Evolutionary conservation across 352 stramenopile genomes (phyloP).

Genomic region (Phytophthora melonis): DNA sequence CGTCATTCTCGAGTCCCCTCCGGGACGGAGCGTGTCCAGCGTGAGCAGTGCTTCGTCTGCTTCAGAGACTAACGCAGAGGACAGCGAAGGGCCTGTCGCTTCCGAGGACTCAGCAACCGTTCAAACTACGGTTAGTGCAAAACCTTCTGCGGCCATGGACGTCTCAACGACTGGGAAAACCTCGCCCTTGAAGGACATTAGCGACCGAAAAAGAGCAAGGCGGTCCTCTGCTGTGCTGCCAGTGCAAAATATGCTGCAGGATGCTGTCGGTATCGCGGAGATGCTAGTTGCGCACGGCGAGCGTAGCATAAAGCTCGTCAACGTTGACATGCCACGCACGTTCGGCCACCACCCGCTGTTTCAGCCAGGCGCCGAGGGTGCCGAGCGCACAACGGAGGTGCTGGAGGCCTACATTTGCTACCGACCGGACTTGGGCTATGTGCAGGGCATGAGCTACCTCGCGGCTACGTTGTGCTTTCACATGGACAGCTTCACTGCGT

Average conservation of each 20-base stretch:
- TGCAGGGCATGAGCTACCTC: slow-evolving; percentile 92
- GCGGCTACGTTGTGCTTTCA: slow-evolving; percentile 86
- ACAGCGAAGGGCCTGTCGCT: slow-evolving; percentile 20
- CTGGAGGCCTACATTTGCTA: slow-evolving; percentile 91
- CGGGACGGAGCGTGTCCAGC: slow-evolving; percentile 36
- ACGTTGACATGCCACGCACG: slow-evolving; percentile 87
- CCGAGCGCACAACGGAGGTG: slow-evolving; percentile 78
- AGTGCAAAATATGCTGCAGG: slow-evolving; percentile 62
- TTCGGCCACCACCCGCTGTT: slow-evolving; percentile 88
- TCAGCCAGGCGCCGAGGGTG: slow-evolving; percentile 74
- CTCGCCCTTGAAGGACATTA: slow-evolving; percentile 5
- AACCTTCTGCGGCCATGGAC: slow-evolving; percentile 4
- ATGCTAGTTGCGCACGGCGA: slow-evolving; percentile 84
- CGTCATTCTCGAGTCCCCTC: slow-evolving; percentile 32
- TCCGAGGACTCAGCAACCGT: slow-evolving; percentile 5
- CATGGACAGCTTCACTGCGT: slow-evolving; percentile 90
- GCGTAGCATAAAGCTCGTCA: slow-evolving; percentile 85
- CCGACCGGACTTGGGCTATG: slow-evolving; percentile 84
- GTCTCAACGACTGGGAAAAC: neutral
- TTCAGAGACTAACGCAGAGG: slow-evolving; percentile 27
- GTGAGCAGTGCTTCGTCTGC: slow-evolving; percentile 45
- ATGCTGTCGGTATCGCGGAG: slow-evolving; percentile 81
- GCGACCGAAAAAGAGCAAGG: slow-evolving; percentile 32
- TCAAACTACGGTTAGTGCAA: slow-evolving; percentile 1
- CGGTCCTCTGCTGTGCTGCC: slow-evolving; percentile 45